These are phyloP conservation scores for Phytophthora fragariae DNA, from an alignment of 352 stramenopile species.

Conservation along the genomic window DNA sequence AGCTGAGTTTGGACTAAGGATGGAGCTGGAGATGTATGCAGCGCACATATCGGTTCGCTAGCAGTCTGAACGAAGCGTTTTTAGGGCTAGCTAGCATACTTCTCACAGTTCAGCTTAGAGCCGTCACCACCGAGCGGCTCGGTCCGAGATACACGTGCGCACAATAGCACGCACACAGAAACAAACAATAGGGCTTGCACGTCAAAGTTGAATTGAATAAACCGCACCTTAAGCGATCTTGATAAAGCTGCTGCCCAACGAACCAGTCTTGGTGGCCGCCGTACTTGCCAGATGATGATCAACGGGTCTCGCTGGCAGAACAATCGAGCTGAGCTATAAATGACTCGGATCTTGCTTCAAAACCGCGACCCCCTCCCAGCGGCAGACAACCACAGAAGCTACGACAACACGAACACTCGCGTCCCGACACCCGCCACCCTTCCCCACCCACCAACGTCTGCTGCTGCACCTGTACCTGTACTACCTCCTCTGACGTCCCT, in stretches of 20 bases:
- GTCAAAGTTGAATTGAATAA: no score
- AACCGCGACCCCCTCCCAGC: not conserved
- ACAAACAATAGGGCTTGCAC: no score
- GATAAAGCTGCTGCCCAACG: not conserved
- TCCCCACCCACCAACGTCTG: not conserved
- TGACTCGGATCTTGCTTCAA: slow-evolving; percentile 4
- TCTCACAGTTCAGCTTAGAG: no score
- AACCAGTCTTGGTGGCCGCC: not conserved
- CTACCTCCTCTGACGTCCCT: not conserved
- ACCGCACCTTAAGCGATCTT: not conserved
- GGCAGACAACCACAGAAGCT: not conserved
- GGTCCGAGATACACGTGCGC: no score
- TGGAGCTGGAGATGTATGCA: no score
- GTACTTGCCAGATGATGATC: not conserved
- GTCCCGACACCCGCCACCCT: not conserved
- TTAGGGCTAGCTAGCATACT: no score
- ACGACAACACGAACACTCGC: not conserved
- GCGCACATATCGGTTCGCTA: no score
- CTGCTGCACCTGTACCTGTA: not conserved
- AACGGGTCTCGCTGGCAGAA: not conserved
- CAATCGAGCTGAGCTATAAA: not conserved
- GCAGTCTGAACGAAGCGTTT: no score
- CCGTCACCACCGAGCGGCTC: no score
- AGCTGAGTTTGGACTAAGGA: no score
- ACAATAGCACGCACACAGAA: no score